Base-by-base conservation (phyloP, 768 basidiomycete species). In the Phanerodontia chrysosporium region DNA sequence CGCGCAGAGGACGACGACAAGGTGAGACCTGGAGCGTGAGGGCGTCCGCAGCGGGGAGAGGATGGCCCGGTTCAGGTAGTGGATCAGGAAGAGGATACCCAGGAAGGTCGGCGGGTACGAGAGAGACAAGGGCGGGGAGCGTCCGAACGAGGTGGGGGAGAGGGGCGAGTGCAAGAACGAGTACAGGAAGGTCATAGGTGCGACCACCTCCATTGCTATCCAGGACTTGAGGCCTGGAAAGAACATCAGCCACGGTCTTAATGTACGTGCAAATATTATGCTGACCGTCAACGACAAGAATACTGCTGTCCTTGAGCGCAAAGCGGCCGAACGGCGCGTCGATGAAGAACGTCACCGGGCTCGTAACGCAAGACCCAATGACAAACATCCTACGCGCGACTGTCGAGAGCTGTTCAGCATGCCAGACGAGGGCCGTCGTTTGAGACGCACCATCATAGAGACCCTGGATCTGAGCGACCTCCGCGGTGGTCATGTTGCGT, bases 271-370 rank as follows among this genome's bases (percentile, higher is more conserved):
- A 30, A 49, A 35, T 36, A 39, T 45, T 51, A 7, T 16, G 45
- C 35, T 7, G 55, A 78, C 86, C 89, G 62, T 92, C 81, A 7
- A 89, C 63, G 12, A 84, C 61, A 86, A 72, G 57, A 79, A 62
- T 80, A 28, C 81, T 62, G 24, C 52, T 48, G 59, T 58, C 63
- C 44, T 69, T 61, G 0, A 80, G 82, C 0, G 84, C 71, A 68
- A 94, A 94, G 0, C 89, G 81, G 10, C 93, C 93, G 69, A 92
- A 92, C 0, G 90, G 90, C 0, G 91, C 92, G 67, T 93, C 77
- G 52, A 90, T 67, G 52, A 84, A 36, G 62, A 88, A 77, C 10
- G 71, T 63, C 0, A 76, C 24, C 0, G 81, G 82, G 29, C 66
- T 66, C 0, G 70, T 27, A 10, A 76, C 12, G 1, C 75, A 46